Evolutionary conservation across 2,329 filamentous ascomycete genomes (phyloP), one percentile per base, ranked within the genome.

Genomic region (Xylariales sp.): DNA sequence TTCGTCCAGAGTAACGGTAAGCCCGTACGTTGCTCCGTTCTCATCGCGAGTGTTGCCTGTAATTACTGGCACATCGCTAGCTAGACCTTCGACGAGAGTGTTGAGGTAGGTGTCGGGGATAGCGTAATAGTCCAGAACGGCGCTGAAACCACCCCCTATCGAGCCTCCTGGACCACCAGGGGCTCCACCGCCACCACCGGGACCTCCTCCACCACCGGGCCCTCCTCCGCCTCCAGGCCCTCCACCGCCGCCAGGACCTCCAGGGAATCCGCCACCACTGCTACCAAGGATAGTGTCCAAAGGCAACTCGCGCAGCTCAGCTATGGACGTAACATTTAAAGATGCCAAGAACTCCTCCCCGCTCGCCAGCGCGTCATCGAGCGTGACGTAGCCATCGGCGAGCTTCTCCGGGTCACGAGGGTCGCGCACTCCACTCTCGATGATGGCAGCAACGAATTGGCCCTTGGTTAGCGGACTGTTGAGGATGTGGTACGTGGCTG

Each of bases 341-440:
- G 25, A 8, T 2, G 37, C 16, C 5, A 53, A 15, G 37, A 37
- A 51, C 14, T 35, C 41, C 11, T 24, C 36, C 3, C 51, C 51
- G n/a, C 37, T 15, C 3, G 30, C 37, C 29, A 38, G 27, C 6
- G 57, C 54, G 13, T 37, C 45, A 7, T 34, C 40, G 30, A 49
- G 51, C 12, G 36, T 47, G 15, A 44, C 48, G 37, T 58, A 48
- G 28, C 41, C 41, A n/a, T 52, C 52, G 8, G 55, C 55, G 1
- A 50, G 40, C 32, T 47, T 47, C 16, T 48, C 50, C 16, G 52
- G 56, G 41, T 59, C 56, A 27, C 47, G 50, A 18, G 53, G 48
- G 11, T 41, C 49, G n/a, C 55, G 54, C 13, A 48, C 59, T 36
- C 59, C 57, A 31, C 50, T 55, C 42, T 61, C 54, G 4, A 54